Evolutionary conservation across 2,329 filamentous ascomycete species (phyloP).

Genomic region (Rutstroemia sydowiana): DNA sequence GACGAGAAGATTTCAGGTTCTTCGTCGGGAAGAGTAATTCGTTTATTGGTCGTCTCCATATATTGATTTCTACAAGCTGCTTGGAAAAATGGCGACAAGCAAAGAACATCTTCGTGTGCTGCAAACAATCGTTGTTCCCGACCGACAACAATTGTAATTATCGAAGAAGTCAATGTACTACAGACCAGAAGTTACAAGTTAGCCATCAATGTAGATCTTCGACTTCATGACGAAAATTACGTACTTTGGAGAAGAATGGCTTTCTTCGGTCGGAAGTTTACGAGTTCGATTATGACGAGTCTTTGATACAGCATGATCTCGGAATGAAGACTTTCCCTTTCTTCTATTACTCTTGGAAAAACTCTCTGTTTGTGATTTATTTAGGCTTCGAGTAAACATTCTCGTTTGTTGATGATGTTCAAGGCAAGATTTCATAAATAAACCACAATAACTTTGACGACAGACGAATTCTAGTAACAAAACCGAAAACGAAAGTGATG

Average conservation of each 20-base stretch:
- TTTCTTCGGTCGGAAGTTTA: constrained; percentile 24
- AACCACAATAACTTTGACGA: too few relatives aligned
- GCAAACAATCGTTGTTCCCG: constrained; percentile 84
- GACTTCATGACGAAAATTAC: too few relatives aligned
- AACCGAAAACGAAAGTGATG: not conserved
- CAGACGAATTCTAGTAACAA: not conserved
- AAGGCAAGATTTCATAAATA: not conserved
- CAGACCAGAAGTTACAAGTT: too few relatives aligned
- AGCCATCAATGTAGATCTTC: too few relatives aligned
- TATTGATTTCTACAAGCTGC: constrained; percentile 64
- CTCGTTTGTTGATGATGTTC: constrained; percentile 8
- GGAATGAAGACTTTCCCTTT: constrained; percentile 27
- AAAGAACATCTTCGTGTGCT: constrained; percentile 87
- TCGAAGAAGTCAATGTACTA: constrained; percentile 50
- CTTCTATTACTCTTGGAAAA: constrained; percentile 26
- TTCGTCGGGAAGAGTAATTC: constrained; percentile 64
- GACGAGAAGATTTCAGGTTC: constrained; percentile 91
- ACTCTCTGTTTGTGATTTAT: constrained; percentile 27
- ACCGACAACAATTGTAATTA: constrained; percentile 81
- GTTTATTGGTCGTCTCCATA: constrained; percentile 70
- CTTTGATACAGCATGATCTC: constrained; percentile 32
- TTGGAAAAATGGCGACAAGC: constrained; percentile 77
- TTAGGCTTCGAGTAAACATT: constrained; percentile 26
- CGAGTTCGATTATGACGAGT: constrained; percentile 26
- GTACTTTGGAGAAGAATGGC: constrained; percentile 20